Base-by-base conservation (phyloP, 108 stramenopile species). In the Nitzschia palea region DNA sequence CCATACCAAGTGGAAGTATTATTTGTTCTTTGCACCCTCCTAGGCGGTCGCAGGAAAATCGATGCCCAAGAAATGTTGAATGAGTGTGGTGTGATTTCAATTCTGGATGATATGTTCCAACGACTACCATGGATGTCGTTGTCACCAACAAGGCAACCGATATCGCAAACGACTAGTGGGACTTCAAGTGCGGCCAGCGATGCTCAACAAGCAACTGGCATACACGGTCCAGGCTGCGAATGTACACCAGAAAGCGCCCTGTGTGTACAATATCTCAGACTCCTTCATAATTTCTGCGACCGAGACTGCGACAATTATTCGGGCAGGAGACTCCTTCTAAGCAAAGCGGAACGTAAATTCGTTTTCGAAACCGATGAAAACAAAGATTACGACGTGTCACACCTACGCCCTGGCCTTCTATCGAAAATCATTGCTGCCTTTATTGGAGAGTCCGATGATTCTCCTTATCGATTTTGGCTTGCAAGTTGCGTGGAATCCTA, bases 221-320 rank as follows among this genome's bases (percentile, higher is more conserved):
- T 87, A 30, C 78, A 81, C 66, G 82, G 86, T 23, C 80, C 82
- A 29, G 86, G 86, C 0, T 94, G 95, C 67, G 90, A 96, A 58
- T 96, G 95, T 70, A 93, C 90, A 45, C 90, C 93, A 8, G 91
- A 93, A 57, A 84, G 78, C 47, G 90, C 93, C 12, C 64, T 96
- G 20, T 72, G 89, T 35, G 91, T 96, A 23, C 95, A 96, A 74
- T 93, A 82, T 63, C 74, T 96, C 55, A 70, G 95, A 9, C 70
- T 94, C 9, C 56, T 96, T 17, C 95, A 96, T 74, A 94, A 94
- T 59, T 93, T 88, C 65, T 92, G 87, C 55, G 95, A 96, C 62
- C 70, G 87, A 42, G 92, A 94, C 57, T 84, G 87, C 58, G 88
- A 89, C 51, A 88, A 80, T 25, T 86, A 83, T 52, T 36, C 32